A percentile compares a stretch with the other conserved stretches of the same genome.
phyloP scores from a whole-genome alignment of 2,329 filamentous ascomycete species.

The Calonectria multiphialidica region DNA sequence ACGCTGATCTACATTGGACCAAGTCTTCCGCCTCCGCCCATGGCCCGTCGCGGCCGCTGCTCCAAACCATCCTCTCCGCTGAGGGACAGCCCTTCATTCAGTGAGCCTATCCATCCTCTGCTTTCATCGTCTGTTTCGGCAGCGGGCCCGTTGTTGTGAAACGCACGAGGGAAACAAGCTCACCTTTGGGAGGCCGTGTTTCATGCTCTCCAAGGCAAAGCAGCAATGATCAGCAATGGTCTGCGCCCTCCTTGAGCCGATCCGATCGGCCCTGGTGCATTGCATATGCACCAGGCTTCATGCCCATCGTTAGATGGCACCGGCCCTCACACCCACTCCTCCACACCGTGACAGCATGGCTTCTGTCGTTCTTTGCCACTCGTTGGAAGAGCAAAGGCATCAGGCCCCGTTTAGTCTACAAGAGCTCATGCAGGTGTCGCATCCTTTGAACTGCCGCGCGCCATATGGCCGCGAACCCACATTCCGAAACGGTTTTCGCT shows the following conservation, averaged over 20 bases:
- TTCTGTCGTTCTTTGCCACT: background rate
- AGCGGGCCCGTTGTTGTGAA: background rate
- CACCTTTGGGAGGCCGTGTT: background rate
- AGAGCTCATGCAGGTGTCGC: background rate
- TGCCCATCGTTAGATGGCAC: background rate
- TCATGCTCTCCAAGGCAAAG: background rate
- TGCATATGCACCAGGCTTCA: slow-evolving; percentile 15
- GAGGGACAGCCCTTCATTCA: background rate
- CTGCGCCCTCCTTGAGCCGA: slow-evolving; percentile 6
- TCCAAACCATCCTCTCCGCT: background rate
- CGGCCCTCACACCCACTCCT: background rate
- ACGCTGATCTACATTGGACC: slow-evolving; percentile 1
- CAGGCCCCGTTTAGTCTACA: background rate
- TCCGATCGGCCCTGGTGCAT: slow-evolving; percentile 20
- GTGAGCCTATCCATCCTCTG: background rate
- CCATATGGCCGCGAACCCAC: background rate
- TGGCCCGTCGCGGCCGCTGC: background rate
- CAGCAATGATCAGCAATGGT: slow-evolving; percentile 9
- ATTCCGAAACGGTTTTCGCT: background rate
- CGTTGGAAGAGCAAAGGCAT: background rate
- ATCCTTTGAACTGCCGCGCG: background rate
- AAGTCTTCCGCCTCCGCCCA: background rate
- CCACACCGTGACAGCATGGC: background rate
- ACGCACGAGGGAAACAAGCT: background rate
- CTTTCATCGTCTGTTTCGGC: background rate